Conservation (phyloP, 495 filamentous ascomycete species). For the Hamigera avellanea region DNA sequence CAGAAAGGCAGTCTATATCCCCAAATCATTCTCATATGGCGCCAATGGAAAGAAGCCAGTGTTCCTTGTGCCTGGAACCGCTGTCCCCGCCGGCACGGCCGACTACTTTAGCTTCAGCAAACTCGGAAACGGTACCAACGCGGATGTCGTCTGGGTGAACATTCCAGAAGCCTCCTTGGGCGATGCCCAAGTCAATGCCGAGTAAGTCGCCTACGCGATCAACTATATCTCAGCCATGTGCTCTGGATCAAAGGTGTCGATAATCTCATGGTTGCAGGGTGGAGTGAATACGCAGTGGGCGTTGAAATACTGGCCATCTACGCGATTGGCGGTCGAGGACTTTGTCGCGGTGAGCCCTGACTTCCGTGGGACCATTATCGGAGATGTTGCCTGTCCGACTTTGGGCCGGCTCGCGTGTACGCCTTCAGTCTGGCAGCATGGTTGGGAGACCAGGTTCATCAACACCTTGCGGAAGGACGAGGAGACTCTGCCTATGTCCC, state of each 20-base stretch:
- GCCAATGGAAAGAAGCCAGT: constrained; percentile 20
- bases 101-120: constrained; percentile 33
- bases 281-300: constrained; percentile 37
- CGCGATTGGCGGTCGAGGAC: constrained; percentile 20
- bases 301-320: constrained; percentile 42
- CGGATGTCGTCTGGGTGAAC: constrained; percentile 40
- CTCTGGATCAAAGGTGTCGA: constrained; percentile 15
- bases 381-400: constrained; percentile 14
- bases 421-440: constrained; percentile 30
- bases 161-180: constrained; percentile 25
- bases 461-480: constrained; percentile 18
- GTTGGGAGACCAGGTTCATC: constrained; percentile 28
- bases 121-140: constrained; percentile 18
- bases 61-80: constrained; percentile 37
- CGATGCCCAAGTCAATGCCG: constrained; percentile 32
- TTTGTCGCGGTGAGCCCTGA: constrained; percentile 34
- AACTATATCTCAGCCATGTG: constrained; percentile 33
- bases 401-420: constrained; percentile 12
- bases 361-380: constrained; percentile 31
- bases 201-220: constrained; percentile 30
- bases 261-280: constrained; percentile 41
- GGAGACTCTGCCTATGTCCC: constrained; percentile 40
- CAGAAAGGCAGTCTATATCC: constrained; percentile 31
- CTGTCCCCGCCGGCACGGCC: constrained; percentile 21
- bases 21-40: constrained; percentile 26